Base-by-base conservation (phyloP, 2,329 filamentous ascomycete genomes). In the Fusarium bulbicola region DNA sequence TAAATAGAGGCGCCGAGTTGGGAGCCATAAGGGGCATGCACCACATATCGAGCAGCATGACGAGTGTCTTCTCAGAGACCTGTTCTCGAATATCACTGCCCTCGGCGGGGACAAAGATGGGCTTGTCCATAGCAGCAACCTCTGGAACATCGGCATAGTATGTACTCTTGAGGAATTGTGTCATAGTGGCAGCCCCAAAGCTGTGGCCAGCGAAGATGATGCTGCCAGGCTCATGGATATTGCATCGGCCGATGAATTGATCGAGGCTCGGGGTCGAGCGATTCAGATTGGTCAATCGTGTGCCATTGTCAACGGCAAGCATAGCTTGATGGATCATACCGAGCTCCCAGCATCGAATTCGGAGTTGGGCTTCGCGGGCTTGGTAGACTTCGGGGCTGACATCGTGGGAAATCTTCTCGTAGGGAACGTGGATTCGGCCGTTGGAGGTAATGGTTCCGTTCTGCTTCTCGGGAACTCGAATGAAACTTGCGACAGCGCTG, bases 41-140 rank as follows among this genome's bases (percentile, higher is more conserved):
- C 93, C 93, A 97, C 82, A 94, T 90, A 77, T 97, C 94, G 15
- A 97, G 87, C 3, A 97, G 85, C 65, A 94, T 86, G 3, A 91
- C 84, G 1, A 92, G 88, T 14, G 89, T 92, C 46, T 85, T 83
- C 3, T 91, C 86, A 0, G 91, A 94, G 71, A 97, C 88, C 79
- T 95, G 93, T 5, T 81, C 80, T 45, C 86, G 82, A 30, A 96
- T 84, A 1, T 84, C 82, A 1, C 90, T 91, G 50, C 85, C 82
- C 11, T 83, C 78, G 3, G 82, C 81, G 0, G 93, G 92, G 0
- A 80, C 82, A 79, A 92, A 94, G 0, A 95, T 84, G 0, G 92
- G 89, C 32, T 84, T 84, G 57, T 85, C 83, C 70, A 88, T 87
- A 36, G 80, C 77, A 11, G 81, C 79, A 3, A 89, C 79, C 20